phyloP scores from a whole-genome alignment of 148 eudicot species.

The Cornus suecica region DNA sequence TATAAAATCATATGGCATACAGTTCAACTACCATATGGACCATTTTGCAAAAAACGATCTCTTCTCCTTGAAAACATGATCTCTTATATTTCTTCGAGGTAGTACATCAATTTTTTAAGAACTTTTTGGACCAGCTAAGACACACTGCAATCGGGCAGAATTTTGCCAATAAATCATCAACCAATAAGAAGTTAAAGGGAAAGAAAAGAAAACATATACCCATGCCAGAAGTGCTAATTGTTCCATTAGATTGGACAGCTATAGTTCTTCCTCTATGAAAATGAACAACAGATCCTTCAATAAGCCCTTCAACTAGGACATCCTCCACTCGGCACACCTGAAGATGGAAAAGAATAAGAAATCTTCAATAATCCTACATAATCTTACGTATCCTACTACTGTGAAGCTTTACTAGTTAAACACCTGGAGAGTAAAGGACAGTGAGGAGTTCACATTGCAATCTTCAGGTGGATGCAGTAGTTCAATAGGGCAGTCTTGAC shows the following conservation, averaged over 20 bases:
- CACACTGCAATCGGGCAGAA: neutral
- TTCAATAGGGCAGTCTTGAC: slow-evolving; percentile 70
- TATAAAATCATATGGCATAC: neutral
- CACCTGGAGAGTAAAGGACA: slow-evolving; percentile 94
- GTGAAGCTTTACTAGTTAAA: slow-evolving; percentile 3
- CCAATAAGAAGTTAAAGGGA: neutral
- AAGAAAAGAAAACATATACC: slow-evolving; percentile 40
- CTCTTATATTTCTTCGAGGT: neutral
- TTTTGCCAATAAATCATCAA: slow-evolving; percentile 5
- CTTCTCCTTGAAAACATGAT: neutral
- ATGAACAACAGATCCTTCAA: slow-evolving; percentile 93
- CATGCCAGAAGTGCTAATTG: slow-evolving; percentile 75
- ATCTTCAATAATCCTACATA: neutral
- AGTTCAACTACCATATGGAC: neutral
- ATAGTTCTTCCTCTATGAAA: slow-evolving; percentile 86
- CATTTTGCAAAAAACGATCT: neutral
- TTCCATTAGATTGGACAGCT: slow-evolving; percentile 58
- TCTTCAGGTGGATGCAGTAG: slow-evolving; percentile 95
- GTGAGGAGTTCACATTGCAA: slow-evolving; percentile 90
- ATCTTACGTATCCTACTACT: neutral
- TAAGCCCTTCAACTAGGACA: slow-evolving; percentile 73
- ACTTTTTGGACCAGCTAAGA: neutral
- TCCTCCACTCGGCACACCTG: slow-evolving; percentile 98
- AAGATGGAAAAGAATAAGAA: slow-evolving; percentile 7
- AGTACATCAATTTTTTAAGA: neutral